Conservation (phyloP, 2,329 filamentous ascomycete species). For the Botrytis squamosa region DNA sequence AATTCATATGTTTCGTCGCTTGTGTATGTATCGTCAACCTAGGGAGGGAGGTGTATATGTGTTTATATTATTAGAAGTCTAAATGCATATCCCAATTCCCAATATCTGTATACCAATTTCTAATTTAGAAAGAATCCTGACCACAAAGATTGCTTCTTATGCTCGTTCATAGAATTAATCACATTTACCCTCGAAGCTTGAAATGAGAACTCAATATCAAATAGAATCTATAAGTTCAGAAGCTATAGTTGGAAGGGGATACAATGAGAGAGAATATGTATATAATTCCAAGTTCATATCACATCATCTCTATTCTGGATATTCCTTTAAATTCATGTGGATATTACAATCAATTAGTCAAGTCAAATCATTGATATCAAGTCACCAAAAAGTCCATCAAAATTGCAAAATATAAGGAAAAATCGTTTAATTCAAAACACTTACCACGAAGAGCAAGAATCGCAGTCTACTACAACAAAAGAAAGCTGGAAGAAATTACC, state of each 20-base stretch:
- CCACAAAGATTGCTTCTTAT: not conserved
- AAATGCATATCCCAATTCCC: not conserved
- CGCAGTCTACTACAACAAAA: not conserved
- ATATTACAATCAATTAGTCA: not conserved
- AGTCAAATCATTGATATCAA: not conserved
- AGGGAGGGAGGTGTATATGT: not conserved
- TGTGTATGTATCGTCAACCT: no score
- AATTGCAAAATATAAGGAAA: not conserved
- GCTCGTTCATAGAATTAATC: not conserved
- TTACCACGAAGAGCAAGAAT: not conserved
- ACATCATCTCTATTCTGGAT: not conserved
- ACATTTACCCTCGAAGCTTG: not conserved
- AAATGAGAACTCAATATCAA: not conserved
- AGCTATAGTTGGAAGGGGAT: not conserved
- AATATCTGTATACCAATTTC: not conserved
- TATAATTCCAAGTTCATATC: not conserved
- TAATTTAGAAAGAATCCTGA: not conserved
- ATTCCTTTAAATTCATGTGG: not conserved
- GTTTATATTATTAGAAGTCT: not conserved
- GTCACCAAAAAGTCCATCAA: not conserved
- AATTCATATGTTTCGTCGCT: no score
- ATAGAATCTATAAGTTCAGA: not conserved
- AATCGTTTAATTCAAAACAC: not conserved
- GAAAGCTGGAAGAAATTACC: not conserved
- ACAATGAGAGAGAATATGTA: not conserved